phyloP scores from a whole-genome alignment of 345 rosid genomes.

The Aurinia saxatilis region DNA sequence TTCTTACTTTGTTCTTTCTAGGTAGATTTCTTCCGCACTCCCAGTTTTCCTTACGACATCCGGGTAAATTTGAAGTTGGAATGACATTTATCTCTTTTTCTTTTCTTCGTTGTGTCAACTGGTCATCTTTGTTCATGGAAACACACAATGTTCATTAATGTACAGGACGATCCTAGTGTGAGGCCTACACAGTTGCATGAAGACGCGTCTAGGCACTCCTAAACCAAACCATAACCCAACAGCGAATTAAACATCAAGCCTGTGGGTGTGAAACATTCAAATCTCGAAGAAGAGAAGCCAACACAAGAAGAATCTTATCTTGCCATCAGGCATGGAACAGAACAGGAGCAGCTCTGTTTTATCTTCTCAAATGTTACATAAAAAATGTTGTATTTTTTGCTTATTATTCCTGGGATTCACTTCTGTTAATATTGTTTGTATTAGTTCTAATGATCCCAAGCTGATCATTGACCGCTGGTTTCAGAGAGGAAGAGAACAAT shows the following conservation, averaged over 20 bases:
- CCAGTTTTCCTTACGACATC: conserved; percentile 40
- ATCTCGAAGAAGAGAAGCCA: background rate
- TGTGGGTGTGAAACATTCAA: background rate
- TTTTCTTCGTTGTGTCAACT: background rate
- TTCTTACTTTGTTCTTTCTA: conserved; percentile 5
- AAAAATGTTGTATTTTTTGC: conserved; percentile 16
- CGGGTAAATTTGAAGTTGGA: conserved; percentile 36
- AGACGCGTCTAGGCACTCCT: conserved; percentile 64
- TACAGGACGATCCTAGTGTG: conserved; percentile 72
- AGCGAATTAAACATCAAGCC: background rate
- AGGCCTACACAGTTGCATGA: conserved; percentile 65
- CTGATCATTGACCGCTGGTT: conserved; percentile 8
- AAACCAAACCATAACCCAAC: conserved; percentile 2
- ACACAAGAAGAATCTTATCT: background rate
- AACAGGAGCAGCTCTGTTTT: conserved; percentile 1
- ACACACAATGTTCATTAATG: background rate
- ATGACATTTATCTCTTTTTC: background rate
- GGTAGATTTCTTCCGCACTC: conserved; percentile 69
- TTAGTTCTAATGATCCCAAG: conserved; percentile 1
- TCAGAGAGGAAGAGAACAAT: background rate
- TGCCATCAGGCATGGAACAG: background rate
- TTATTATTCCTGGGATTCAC: background rate
- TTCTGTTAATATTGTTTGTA: conserved; percentile 24
- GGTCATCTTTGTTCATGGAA: conserved; percentile 11
- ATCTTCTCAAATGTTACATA: conserved; percentile 16